Conservation (phyloP, 208 protist genomes). For the Crithidia mellificae region DNA sequence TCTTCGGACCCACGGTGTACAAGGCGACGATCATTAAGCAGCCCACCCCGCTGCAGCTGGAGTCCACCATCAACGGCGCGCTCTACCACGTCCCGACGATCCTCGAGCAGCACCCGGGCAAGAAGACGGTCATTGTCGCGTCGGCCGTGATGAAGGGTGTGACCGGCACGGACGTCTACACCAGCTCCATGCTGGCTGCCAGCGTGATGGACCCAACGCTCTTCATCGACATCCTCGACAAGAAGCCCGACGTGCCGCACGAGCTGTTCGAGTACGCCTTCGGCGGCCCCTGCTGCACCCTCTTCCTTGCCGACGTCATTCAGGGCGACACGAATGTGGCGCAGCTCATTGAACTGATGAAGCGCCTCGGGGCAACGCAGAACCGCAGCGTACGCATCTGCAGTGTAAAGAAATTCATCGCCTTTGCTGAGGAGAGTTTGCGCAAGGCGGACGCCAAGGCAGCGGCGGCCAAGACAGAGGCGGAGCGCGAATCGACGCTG, state of each 20-base stretch:
- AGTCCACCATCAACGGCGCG: constrained; percentile 54
- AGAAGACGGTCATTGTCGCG: constrained; percentile 47
- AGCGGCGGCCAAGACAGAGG: constrained; percentile 36
- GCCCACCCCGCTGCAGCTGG: constrained; percentile 45
- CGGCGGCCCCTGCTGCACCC: constrained; percentile 61
- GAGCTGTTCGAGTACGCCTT: constrained; percentile 70
- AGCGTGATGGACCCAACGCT: constrained; percentile 39
- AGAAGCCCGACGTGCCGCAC: constrained; percentile 42
- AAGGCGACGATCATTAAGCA: constrained; percentile 56
- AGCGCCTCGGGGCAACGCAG: constrained; percentile 33
- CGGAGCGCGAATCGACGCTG: constrained; percentile 37
- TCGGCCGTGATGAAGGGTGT: constrained; percentile 63
- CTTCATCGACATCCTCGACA: constrained; percentile 50
- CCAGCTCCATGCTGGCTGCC: constrained; percentile 53
- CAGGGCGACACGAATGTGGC: constrained; percentile 39
- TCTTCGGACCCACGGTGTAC: constrained; percentile 65
- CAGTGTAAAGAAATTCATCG: constrained; percentile 60
- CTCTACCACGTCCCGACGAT: constrained; percentile 45
- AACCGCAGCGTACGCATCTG: constrained; percentile 59
- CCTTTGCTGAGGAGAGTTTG: constrained; percentile 55
- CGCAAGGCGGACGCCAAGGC: constrained; percentile 38
- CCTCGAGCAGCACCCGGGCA: constrained; percentile 32
- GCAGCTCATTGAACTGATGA: constrained; percentile 38
- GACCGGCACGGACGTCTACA: constrained; percentile 50
- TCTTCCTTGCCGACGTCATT: constrained; percentile 49